Evolutionary conservation across 2,329 filamentous ascomycete genomes (phyloP).

Genomic region (Cladophialophora bantiana): DNA sequence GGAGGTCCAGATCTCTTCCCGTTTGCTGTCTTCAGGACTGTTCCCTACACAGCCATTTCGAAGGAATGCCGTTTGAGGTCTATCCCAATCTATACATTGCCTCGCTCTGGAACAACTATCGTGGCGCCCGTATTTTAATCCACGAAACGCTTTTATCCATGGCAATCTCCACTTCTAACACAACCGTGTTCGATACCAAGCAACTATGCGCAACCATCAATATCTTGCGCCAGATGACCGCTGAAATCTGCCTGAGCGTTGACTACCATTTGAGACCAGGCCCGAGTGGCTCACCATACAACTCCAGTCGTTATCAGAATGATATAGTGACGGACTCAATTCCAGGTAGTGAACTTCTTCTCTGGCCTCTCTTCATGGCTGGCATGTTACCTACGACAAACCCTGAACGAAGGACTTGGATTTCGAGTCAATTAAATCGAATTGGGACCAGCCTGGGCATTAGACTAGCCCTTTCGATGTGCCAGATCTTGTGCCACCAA

Average conservation of each 20-base stretch:
- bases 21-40: neutral
- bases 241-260: neutral
- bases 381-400: neutral
- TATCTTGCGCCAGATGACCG: neutral
- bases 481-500: neutral
- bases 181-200: neutral
- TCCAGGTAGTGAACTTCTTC: neutral
- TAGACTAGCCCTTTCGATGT: neutral
- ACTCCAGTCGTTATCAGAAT: neutral
- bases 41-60: neutral
- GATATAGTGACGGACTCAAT: neutral
- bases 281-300: neutral
- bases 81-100: neutral
- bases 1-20: neutral
- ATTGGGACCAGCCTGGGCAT: neutral
- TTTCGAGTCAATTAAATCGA: neutral
- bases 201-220: neutral
- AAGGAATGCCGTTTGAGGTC: neutral
- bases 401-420: neutral
- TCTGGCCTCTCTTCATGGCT: conserved; percentile 3
- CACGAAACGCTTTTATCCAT: neutral
- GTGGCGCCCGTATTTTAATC: neutral
- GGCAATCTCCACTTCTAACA: neutral
- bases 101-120: neutral
- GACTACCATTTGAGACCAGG: neutral